Conservation (phyloP, 2,329 filamentous ascomycete genomes). For the Colletotrichum theobromicola region DNA sequence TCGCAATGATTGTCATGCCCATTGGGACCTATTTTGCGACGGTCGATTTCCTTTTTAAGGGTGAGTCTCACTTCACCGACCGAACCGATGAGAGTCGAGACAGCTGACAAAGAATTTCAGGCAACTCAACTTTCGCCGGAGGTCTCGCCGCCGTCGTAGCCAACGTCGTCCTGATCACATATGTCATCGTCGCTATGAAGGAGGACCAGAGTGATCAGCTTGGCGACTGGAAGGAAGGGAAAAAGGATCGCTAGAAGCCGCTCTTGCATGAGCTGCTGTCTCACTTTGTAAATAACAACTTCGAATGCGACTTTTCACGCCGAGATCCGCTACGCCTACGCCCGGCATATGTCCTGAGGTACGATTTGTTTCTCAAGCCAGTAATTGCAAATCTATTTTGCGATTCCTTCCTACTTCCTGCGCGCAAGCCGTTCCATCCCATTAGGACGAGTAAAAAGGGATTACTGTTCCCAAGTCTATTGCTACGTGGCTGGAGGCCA, state of each 20-base stretch:
- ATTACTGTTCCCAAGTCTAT: neutral
- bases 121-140: constrained; percentile 87
- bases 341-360: neutral
- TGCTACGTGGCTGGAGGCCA: neutral
- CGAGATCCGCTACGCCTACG: neutral
- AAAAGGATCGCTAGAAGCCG: constrained; percentile 51
- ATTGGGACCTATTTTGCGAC: constrained; percentile 89
- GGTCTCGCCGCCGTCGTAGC: constrained; percentile 86
- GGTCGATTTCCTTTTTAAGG: constrained; percentile 77
- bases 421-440: neutral
- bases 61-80: constrained; percentile 48
- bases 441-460: neutral
- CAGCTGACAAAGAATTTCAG: constrained; percentile 46
- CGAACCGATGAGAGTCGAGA: neutral
- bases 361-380: neutral
- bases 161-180: constrained; percentile 89
- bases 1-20: constrained; percentile 88
- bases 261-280: neutral
- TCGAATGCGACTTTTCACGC: neutral
- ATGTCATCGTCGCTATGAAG: constrained; percentile 88
- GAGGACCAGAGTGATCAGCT: constrained; percentile 70
- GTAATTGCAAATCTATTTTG: neutral
- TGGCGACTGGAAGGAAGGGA: constrained; percentile 46
- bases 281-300: neutral
- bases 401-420: neutral